A percentile compares a stretch with the other conserved stretches of the same genome.
Conservation (phyloP, 106 monocot species). For the Apostasia shenzhenica region DNA sequence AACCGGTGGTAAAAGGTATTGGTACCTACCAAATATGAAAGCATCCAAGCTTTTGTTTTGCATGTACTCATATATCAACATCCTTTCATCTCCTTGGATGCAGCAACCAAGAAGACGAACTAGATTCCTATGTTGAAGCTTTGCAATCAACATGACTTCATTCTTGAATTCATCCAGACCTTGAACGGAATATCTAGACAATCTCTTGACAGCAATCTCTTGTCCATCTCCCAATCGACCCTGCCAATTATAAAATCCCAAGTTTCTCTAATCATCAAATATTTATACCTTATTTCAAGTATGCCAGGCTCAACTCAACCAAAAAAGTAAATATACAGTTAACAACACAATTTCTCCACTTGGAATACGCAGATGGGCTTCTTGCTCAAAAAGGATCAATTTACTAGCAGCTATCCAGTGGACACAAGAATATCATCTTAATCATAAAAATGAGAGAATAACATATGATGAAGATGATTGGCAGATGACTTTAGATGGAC, state of each 20-base stretch:
- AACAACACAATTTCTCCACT: too few species aligned
- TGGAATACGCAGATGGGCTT: too few species aligned
- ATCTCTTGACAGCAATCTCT: slow-evolving; percentile 27
- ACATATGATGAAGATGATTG: too few species aligned
- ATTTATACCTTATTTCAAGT: neutral
- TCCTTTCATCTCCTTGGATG: slow-evolving; percentile 15
- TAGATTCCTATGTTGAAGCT: slow-evolving; percentile 23
- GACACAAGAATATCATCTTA: too few species aligned
- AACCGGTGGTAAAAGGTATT: neutral
- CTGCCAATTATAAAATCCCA: neutral
- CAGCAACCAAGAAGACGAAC: slow-evolving; percentile 27
- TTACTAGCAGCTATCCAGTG: too few species aligned
- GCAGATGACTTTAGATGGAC: too few species aligned
- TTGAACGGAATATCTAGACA: slow-evolving; percentile 19
- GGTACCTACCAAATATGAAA: slow-evolving; percentile 16
- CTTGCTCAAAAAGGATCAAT: too few species aligned
- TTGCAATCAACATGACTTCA: slow-evolving; percentile 21
- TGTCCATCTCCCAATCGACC: slow-evolving; percentile 14
- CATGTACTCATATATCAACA: slow-evolving; percentile 25
- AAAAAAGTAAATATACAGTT: neutral
- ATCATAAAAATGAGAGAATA: too few species aligned
- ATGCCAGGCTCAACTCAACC: neutral
- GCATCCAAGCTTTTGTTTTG: slow-evolving; percentile 19
- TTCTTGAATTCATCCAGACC: slow-evolving; percentile 24
- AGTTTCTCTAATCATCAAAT: neutral